A percentile compares a stretch with the other conserved stretches of the same genome.
These are phyloP conservation scores for Mollisiaceae sp. DNA, from an alignment of 2,329 filamentous ascomycete species.

Conservation along the genomic window DNA sequence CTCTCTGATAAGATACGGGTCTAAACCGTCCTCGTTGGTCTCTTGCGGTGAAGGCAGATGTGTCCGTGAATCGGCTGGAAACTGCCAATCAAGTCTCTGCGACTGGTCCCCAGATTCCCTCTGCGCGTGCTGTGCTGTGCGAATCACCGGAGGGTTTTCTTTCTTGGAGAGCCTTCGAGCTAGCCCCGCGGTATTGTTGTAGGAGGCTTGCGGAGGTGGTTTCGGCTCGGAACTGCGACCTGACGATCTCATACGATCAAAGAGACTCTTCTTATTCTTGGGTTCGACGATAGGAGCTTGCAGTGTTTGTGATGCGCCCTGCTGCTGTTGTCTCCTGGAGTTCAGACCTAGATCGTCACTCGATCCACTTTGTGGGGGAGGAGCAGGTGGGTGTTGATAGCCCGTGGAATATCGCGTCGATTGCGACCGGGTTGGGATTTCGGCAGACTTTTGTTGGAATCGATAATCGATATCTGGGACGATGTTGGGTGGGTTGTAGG, in stretches of 20 bases:
- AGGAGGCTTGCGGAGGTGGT: constrained; percentile 37
- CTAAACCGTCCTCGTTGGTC: constrained; percentile 35
- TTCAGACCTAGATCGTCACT: constrained; percentile 38
- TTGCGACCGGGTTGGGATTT: constrained; percentile 36
- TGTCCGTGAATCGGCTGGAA: constrained; percentile 41
- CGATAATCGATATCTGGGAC: constrained; percentile 31
- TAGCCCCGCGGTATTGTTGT: constrained; percentile 56
- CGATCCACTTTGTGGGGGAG: constrained; percentile 31
- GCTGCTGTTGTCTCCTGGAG: constrained; percentile 32
- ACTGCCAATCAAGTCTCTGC: constrained; percentile 44
- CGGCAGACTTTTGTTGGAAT: constrained; percentile 31
- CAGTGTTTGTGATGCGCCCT: constrained; percentile 25
- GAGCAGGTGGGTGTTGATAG: constrained; percentile 31
- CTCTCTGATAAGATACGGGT: constrained; percentile 40
- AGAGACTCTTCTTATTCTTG: constrained; percentile 41
- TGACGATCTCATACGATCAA: constrained; percentile 41
- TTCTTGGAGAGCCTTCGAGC: constrained; percentile 61
- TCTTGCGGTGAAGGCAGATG: constrained; percentile 41
- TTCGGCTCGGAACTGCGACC: constrained; percentile 35
- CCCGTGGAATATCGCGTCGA: constrained; percentile 35
- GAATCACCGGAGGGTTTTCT: constrained; percentile 51
- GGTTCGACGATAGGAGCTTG: constrained; percentile 32
- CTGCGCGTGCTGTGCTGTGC: constrained; percentile 45
- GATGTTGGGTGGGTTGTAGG: constrained; percentile 36
- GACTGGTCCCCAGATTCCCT: constrained; percentile 44